phyloP scores from a whole-genome alignment of 1,284 basidiomycete genomes.

The Xerocomus amazonicus region DNA sequence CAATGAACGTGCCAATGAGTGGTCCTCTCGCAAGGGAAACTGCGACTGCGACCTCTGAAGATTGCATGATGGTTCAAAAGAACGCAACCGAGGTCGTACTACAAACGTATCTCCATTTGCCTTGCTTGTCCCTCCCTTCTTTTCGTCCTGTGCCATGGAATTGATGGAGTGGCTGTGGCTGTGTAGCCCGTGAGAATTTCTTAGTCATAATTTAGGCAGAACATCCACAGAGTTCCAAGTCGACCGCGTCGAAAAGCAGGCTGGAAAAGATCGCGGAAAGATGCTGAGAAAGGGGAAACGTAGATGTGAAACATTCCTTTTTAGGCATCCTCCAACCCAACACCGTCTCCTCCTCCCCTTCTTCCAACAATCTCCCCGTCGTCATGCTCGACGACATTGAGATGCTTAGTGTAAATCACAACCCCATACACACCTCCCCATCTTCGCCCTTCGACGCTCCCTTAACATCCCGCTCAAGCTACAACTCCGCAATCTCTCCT shows the following conservation, averaged over 20 bases:
- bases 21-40: slow-evolving; percentile 23
- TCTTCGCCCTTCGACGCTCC: slow-evolving; percentile 10
- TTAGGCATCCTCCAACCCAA: slow-evolving; percentile 34
- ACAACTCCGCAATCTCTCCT: slow-evolving; percentile 16
- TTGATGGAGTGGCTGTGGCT: too few species aligned
- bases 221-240: slow-evolving; percentile 29
- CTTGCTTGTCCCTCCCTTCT: too few species aligned
- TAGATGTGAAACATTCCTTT: slow-evolving; percentile 35
- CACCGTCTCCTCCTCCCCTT: slow-evolving; percentile 27
- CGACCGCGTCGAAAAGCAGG: slow-evolving; percentile 20
- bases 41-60: slow-evolving; percentile 4
- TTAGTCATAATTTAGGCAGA: slow-evolving; percentile 24
- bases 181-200: slow-evolving; percentile 10
- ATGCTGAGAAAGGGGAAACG: slow-evolving; percentile 26
- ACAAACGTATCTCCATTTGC: too few species aligned
- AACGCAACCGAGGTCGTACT: too few species aligned
- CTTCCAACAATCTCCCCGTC: slow-evolving; percentile 9
- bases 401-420: slow-evolving; percentile 20
- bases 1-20: slow-evolving; percentile 28
- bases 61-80: background rate
- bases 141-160: too few species aligned
- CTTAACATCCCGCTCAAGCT: slow-evolving; percentile 12
- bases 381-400: slow-evolving; percentile 29
- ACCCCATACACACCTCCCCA: background rate
- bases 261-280: slow-evolving; percentile 24